Evolutionary conservation across 1,284 basidiomycete genomes (phyloP), one percentile per base, ranked within the genome.

Genomic region (Leccinum fuscescens): DNA sequence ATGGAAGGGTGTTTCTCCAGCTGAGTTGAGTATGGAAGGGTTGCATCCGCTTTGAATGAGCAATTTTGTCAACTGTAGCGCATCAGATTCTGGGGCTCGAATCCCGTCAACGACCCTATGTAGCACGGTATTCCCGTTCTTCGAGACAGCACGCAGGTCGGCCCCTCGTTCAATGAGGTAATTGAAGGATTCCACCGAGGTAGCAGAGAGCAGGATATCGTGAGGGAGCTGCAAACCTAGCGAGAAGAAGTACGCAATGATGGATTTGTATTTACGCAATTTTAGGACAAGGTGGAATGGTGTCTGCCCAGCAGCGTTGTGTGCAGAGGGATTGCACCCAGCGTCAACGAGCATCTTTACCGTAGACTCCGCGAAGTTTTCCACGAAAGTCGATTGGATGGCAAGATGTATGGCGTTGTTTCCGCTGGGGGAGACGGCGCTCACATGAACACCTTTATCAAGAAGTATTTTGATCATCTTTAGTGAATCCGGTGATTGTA

Each of bases 381-480:
- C 4, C 17, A 9, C 8, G 9, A 17, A 17, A 5, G 4, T 6
- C 15, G 11, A 4, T 20, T 20, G 44, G 15, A 59, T 7, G n/a
- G 22, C 27, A 27, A 49, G n/a, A 42, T 60, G 58, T 6, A 60
- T 22, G 14, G 58, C 48, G 20, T 53, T 60, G 39, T 60, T 15
- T 8, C 58, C 58, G n/a, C 39, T 11, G 12, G 39, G 8, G 5
- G 37, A 46, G 9, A 54, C 12, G 3, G 15, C 49, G 1, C 2
- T 14, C 24, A n/a, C 15, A 29, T 46, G 1, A 5, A 33, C 39
- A 8, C 49, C 58, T 31, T 29, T 59, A 8, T 17, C n/a, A 9
- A 60, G 20, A 24, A 59, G 57, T 6, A 37, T 17, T 60, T 42
- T 20, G 20, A 35, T 33, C 57, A 60, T 33, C 37, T 17, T 37